Percentiles rank a stretch among this genome's conserved stretches.
phyloP scores from a whole-genome alignment of 345 rosid species.

The Gossypium ekmanianum region DNA sequence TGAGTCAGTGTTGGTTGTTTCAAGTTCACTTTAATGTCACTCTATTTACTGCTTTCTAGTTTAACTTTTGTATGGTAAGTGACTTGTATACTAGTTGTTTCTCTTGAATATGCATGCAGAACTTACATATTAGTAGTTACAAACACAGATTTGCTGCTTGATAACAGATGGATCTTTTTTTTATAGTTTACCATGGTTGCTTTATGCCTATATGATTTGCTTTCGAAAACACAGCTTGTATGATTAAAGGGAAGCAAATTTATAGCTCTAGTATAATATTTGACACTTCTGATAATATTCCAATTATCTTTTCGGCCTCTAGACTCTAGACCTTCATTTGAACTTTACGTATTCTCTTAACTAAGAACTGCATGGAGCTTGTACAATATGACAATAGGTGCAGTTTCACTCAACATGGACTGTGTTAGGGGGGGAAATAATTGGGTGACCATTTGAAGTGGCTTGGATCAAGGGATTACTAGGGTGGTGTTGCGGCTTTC shows the following conservation, averaged over 20 bases:
- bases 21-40: not conserved
- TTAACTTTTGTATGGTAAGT: not conserved
- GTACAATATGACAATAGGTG: not conserved
- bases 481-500: not conserved
- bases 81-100: too few relatives aligned
- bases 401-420: not conserved
- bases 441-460: not conserved
- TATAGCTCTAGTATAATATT: not conserved
- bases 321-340: not conserved
- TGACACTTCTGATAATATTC: not conserved
- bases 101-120: too few relatives aligned
- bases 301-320: not conserved
- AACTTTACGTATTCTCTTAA: not conserved
- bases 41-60: not conserved
- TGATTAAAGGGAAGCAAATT: not conserved
- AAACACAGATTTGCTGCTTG: not conserved
- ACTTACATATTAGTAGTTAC: not conserved
- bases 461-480: not conserved
- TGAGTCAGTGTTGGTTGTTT: not conserved
- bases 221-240: not conserved
- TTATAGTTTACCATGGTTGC: not conserved
- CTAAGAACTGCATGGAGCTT: not conserved
- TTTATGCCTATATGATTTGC: not conserved
- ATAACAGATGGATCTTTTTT: not conserved
- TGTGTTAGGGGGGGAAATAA: too few relatives aligned